These are phyloP conservation scores for Auxenochlorella pyrenoidosa DNA, from an alignment of 139 green algal species.

Conservation along the genomic window DNA sequence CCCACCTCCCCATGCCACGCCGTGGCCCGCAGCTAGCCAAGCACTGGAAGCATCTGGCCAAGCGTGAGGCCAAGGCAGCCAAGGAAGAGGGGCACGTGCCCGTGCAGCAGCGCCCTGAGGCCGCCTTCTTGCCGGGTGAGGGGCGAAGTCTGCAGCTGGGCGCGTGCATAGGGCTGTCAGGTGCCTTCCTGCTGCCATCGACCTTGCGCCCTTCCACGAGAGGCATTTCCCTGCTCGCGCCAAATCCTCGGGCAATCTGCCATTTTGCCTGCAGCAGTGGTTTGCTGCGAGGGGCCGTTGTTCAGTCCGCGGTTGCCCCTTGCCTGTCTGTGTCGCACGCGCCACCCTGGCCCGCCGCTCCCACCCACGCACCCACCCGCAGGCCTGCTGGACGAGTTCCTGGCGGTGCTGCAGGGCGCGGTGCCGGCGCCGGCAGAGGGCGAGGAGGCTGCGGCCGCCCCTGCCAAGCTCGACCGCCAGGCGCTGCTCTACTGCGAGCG, in stretches of 20 bases:
- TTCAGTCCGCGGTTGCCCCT: not conserved
- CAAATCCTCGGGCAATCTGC: too few relatives aligned
- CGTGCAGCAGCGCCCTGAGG: conserved; percentile 66
- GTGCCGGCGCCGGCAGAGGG: conserved; percentile 12
- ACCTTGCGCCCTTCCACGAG: too few relatives aligned
- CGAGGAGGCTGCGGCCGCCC: not conserved
- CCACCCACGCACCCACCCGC: not conserved
- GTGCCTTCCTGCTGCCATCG: too few relatives aligned
- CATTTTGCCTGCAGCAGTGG: too few relatives aligned
- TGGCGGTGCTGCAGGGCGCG: conserved; percentile 43
- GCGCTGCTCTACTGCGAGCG: conserved; percentile 85
- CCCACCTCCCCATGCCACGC: too few relatives aligned
- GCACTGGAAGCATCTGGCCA: conserved; percentile 85
- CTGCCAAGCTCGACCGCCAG: conserved; percentile 29
- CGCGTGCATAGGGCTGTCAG: too few relatives aligned
- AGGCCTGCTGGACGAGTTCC: conserved; percentile 77
- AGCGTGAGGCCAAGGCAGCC: conserved; percentile 85
- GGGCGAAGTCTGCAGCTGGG: not conserved
- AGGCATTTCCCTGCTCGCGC: too few relatives aligned
- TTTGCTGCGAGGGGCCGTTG: too few relatives aligned
- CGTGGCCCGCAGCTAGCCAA: conserved; percentile 71
- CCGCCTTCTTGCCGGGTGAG: conserved; percentile 73
- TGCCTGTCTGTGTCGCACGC: not conserved
- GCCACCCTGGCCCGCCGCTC: not conserved
- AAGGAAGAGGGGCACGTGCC: conserved; percentile 62